A percentile compares a stretch with the other conserved stretches of the same genome.
phyloP scores from a whole-genome alignment of 1,139 yeast species.

The Blastobotrys raffinosifermentans region DNA sequence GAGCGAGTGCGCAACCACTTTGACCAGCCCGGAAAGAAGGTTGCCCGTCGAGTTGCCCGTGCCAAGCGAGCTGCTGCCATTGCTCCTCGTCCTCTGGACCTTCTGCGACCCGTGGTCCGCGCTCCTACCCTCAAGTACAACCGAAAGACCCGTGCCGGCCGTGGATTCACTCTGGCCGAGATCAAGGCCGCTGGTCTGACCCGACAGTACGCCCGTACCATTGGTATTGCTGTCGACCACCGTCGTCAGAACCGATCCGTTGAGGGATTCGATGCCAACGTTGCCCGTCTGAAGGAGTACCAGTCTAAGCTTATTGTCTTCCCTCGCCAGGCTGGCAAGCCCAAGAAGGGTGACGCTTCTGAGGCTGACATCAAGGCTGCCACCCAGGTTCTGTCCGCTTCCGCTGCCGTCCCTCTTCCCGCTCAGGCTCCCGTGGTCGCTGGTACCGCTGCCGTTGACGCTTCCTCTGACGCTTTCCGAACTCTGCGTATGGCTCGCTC shows the following conservation, averaged over 20 bases:
- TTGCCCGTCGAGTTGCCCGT: constrained; percentile 92
- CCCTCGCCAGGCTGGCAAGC: constrained; percentile 76
- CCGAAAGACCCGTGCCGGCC: constrained; percentile 99
- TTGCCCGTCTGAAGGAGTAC: constrained; percentile 95
- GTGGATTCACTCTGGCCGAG: constrained; percentile 98
- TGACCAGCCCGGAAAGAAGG: constrained; percentile 99
- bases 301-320: constrained; percentile 90
- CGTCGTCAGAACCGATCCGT: constrained; percentile 98
- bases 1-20: constrained; percentile 98
- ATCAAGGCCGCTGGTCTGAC: constrained; percentile 96
- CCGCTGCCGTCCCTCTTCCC: constrained; percentile 82
- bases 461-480: constrained; percentile 75
- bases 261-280: constrained; percentile 92
- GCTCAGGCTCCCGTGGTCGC: constrained; percentile 67
- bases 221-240: constrained; percentile 99
- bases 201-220: constrained; percentile 94
- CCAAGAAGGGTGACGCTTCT: constrained; percentile 44
- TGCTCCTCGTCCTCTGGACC: constrained; percentile 97
- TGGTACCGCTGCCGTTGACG: constrained; percentile 89
- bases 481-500: constrained; percentile 95
- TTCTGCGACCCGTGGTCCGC: constrained; percentile 96
- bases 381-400: constrained; percentile 65
- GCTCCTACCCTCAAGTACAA: constrained; percentile 98
- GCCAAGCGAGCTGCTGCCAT: constrained; percentile 88
- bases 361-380: constrained; percentile 65